phyloP scores from a whole-genome alignment of 768 basidiomycete species.

The Royoungia palumana region DNA sequence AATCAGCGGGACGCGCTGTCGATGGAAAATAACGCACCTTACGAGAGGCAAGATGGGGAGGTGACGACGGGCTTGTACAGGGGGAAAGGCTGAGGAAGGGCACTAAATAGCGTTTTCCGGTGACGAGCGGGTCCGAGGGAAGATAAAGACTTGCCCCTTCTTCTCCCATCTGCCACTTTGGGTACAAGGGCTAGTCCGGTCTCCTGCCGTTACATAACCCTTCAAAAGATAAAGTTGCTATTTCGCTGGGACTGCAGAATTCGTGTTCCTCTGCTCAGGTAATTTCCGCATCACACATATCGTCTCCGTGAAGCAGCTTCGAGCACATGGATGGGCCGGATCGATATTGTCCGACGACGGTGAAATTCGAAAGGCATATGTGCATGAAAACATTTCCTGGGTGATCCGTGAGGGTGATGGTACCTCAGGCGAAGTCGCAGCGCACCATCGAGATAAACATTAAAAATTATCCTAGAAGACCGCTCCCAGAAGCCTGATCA shows the following conservation, averaged over 20 bases:
- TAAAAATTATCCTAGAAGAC: constrained; percentile 16
- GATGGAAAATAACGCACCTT: constrained; percentile 1
- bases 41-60: constrained; percentile 1
- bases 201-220: constrained; percentile 22
- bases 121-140: constrained; percentile 12
- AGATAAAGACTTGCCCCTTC: constrained; percentile 22
- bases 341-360: too few species aligned
- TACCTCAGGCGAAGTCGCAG: constrained; percentile 18
- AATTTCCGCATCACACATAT: background rate
- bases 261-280: constrained; percentile 10
- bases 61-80: background rate
- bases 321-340: too few species aligned
- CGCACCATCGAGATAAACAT: constrained; percentile 16
- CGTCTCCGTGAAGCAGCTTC: background rate
- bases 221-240: constrained; percentile 22
- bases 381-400: background rate
- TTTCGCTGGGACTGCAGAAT: constrained; percentile 17
- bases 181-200: constrained; percentile 7
- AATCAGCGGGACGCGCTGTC: background rate
- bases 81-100: background rate
- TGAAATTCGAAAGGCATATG: too few species aligned
- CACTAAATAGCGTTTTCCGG: constrained; percentile 11
- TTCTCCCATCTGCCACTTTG: constrained; percentile 16
- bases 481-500: constrained; percentile 16
- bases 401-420: constrained; percentile 19